A percentile compares a stretch with the other conserved stretches of the same genome.
These are phyloP conservation scores for Magnolia sinica DNA, from an alignment of 164 flowering plant species.

Conservation along the genomic window DNA sequence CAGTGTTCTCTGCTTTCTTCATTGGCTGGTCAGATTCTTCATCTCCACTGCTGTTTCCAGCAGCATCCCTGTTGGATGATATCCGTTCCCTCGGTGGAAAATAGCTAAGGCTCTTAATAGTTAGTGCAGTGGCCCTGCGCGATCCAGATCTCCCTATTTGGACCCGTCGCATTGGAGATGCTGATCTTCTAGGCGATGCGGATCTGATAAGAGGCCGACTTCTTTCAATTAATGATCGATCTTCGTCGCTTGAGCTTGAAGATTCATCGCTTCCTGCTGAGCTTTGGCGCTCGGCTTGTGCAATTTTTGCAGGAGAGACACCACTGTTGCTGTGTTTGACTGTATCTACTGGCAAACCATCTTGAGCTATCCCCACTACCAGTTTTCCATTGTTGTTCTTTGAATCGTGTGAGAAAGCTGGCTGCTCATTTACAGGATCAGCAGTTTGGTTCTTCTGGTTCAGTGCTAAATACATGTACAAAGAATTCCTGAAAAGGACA, in stretches of 20 bases:
- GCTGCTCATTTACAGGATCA: slow-evolving; percentile 22
- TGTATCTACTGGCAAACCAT: slow-evolving; percentile 19
- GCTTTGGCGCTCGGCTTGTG: slow-evolving; percentile 60
- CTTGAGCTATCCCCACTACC: slow-evolving; percentile 19
- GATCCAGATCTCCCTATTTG: slow-evolving; percentile 83
- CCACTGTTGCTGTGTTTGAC: slow-evolving; percentile 41
- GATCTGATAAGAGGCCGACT: slow-evolving; percentile 63
- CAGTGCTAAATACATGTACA: slow-evolving; percentile 39
- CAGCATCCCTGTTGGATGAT: slow-evolving; percentile 35
- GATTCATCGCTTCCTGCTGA: slow-evolving; percentile 66
- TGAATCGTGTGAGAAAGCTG: slow-evolving; percentile 15
- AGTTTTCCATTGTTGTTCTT: slow-evolving; percentile 20
- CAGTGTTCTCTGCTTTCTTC: slow-evolving; percentile 47
- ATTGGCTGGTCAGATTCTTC: slow-evolving; percentile 43
- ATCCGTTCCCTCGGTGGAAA: slow-evolving; percentile 58
- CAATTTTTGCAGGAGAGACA: slow-evolving; percentile 77
- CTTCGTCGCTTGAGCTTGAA: slow-evolving; percentile 56
- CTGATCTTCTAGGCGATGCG: slow-evolving; percentile 78
- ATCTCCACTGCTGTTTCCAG: slow-evolving; percentile 48
- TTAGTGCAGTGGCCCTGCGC: slow-evolving; percentile 60
- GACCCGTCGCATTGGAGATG: slow-evolving; percentile 87
- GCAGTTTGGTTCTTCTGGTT: slow-evolving; percentile 25
- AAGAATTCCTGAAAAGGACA: slow-evolving; percentile 42
- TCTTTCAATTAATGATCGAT: slow-evolving; percentile 53
- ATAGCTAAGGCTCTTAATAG: slow-evolving; percentile 69